Evolutionary conservation across 78 protist genomes (phyloP).

Genomic region (Chrysochromulina parva): DNA sequence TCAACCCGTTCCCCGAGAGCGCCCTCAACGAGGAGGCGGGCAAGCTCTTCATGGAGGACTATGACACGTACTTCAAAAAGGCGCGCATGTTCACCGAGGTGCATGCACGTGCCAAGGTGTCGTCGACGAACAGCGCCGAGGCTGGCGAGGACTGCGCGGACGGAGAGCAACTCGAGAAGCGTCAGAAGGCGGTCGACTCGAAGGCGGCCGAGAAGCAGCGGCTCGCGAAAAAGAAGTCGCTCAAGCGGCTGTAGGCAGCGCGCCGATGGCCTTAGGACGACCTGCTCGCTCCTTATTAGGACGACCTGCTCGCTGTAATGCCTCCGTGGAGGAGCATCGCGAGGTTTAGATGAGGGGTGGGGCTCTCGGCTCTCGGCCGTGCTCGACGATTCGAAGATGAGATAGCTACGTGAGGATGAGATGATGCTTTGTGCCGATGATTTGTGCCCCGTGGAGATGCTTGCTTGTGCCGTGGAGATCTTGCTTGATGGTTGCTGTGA

Average conservation of each 20-base stretch:
- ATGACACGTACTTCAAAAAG: conserved; percentile 80
- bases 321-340: too few species aligned
- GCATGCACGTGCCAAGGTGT: neutral
- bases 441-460: too few species aligned
- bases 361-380: too few species aligned
- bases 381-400: too few species aligned
- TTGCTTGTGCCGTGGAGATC: too few species aligned
- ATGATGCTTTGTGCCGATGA: too few species aligned
- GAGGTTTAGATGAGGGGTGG: too few species aligned
- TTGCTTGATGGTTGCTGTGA: too few species aligned
- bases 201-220: conserved; percentile 12
- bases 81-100: conserved; percentile 48
- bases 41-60: conserved; percentile 86
- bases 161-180: neutral
- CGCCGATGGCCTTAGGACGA: too few species aligned
- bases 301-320: too few species aligned
- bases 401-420: too few species aligned
- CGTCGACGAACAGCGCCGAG: neutral
- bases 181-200: neutral
- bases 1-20: conserved; percentile 97
- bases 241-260: conserved; percentile 20
- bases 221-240: conserved; percentile 9
- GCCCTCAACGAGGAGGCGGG: conserved; percentile 99
- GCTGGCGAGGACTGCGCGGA: neutral
- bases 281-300: too few species aligned